Evolutionary conservation across 139 green algal species (phyloP).

Genomic region (Diplosphaera chodatii): DNA sequence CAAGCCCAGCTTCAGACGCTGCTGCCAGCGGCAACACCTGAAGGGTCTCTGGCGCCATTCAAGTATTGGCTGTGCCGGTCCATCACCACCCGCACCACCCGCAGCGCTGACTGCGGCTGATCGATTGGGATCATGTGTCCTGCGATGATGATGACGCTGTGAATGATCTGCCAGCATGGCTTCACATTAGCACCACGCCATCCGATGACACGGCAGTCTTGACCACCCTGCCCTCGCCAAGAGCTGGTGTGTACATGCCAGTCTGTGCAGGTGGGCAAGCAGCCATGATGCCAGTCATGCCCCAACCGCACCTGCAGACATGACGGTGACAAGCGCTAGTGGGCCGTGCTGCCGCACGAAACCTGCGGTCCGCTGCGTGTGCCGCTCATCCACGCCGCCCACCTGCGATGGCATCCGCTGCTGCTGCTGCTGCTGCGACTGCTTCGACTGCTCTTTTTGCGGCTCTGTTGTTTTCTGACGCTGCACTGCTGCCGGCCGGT

Average conservation of each 20-base stretch:
- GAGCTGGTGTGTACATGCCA: not conserved
- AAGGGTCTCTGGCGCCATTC: not conserved
- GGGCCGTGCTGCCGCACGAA: slow-evolving; percentile 10
- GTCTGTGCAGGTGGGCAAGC: not conserved
- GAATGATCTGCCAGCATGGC: too few relatives aligned
- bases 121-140: slow-evolving; percentile 16
- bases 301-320: not conserved
- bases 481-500: too few relatives aligned
- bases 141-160: too few relatives aligned
- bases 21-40: too few relatives aligned
- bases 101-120: not conserved
- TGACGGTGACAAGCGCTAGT: slow-evolving; percentile 4
- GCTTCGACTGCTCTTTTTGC: too few relatives aligned
- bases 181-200: not conserved
- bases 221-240: too few relatives aligned
- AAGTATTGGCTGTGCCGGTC: not conserved
- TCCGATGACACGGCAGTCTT: too few relatives aligned
- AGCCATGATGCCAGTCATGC: not conserved
- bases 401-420: too few relatives aligned
- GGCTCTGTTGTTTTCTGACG: too few relatives aligned
- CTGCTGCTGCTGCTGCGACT: too few relatives aligned
- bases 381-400: too few relatives aligned
- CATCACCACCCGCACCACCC: slow-evolving; percentile 1
- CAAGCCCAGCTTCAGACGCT: too few relatives aligned
- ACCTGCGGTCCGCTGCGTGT: not conserved